Base-by-base conservation (phyloP, 495 filamentous ascomycete genomes). In the Arthonia radiata region DNA sequence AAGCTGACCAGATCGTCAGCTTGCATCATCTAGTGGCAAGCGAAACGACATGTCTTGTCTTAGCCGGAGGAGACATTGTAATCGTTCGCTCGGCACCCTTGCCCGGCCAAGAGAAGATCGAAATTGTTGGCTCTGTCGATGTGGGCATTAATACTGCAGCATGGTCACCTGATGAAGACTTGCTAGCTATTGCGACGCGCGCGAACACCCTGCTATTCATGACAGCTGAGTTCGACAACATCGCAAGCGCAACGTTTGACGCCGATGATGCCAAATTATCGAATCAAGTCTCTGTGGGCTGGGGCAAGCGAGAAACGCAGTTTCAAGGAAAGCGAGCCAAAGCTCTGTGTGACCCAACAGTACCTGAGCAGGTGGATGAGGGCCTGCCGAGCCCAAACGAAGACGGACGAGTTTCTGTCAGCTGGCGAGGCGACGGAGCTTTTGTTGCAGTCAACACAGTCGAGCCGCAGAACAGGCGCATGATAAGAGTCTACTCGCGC, bases 261-360 rank as follows among this genome's bases (percentile, higher is more conserved):
- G 38, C 51, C 3, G 72, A 79, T 14, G 86, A 97, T 47, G 53
- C 92, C 29, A 69, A 80, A 39, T 61, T 66, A 1, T 94, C 86
- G 1, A 79, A 76, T 44, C 86, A 97, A 61, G 86, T 97, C 23
- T 91, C 81, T 12, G 86, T 97, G 13, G 86, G 86, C 28, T 97
- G 86, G 86, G 86, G 86, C 33, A 94, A 94, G 54, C 70, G 72
- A 42, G 86, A 97, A 48, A 97, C 86, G 4, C 86, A 97, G 49
- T 97, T 97, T 41, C 74, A 91, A 41, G 86, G 86, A 26, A 81
- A 77, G 42, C 67, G 80, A 39, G 86, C 82, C 18, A 86, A 80
- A 43, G 76, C 76, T 16, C 58, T 94, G 19, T 60, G 74, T 29
- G 86, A 97, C 44, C 86, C 86, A 10, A 97, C 86, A 12, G 71